Conservation (phyloP, 331 rosid genomes). For the Dryas integrifolia region DNA sequence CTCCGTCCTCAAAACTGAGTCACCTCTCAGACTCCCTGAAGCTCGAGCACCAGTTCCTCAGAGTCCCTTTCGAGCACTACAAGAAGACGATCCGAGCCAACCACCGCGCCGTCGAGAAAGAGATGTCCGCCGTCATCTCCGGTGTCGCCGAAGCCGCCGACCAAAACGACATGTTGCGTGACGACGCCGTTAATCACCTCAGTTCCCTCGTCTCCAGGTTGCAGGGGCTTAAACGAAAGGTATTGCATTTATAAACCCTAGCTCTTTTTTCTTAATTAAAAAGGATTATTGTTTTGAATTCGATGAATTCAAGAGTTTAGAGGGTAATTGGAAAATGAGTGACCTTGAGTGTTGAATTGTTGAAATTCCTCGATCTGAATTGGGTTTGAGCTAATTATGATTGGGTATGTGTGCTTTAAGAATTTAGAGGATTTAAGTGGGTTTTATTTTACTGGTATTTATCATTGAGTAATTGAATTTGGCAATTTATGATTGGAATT, state of each 20-base stretch:
- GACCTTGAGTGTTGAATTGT: background rate
- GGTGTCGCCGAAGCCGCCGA: slow-evolving; percentile 56
- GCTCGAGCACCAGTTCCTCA: slow-evolving; percentile 88
- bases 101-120: slow-evolving; percentile 83
- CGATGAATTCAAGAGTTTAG: background rate
- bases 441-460: background rate
- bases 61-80: slow-evolving; percentile 96
- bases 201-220: slow-evolving; percentile 82
- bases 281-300: background rate
- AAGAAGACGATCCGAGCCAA: slow-evolving; percentile 91
- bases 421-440: background rate
- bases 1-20: slow-evolving; percentile 50
- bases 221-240: slow-evolving; percentile 96
- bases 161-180: slow-evolving; percentile 44
- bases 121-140: slow-evolving; percentile 66
- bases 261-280: background rate
- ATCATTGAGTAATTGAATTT: background rate
- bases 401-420: background rate
- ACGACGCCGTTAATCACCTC: slow-evolving; percentile 75
- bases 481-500: background rate
- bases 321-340: background rate
- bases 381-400: background rate
- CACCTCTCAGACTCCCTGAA: slow-evolving; percentile 67
- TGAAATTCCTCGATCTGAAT: slow-evolving; percentile 2
- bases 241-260: slow-evolving; percentile 25